Conservation (phyloP, 345 rosid species). For the Triadica sebifera region DNA sequence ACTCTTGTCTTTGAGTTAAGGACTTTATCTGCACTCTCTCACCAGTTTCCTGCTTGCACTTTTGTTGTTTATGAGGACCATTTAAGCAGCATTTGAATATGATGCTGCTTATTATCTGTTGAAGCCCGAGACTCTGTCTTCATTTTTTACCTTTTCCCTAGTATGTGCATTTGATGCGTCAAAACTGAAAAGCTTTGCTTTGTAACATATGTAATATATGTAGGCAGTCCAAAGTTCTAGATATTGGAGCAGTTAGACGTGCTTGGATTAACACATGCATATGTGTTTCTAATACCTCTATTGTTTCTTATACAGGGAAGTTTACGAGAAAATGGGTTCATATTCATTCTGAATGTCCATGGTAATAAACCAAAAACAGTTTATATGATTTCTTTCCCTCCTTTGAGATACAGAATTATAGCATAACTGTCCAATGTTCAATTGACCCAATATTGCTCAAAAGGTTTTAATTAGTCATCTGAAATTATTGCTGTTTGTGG, state of each 20-base stretch:
- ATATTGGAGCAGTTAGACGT: neutral
- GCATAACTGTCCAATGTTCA: conserved; percentile 15
- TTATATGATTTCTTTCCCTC: neutral
- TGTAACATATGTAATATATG: neutral
- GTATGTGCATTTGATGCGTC: neutral
- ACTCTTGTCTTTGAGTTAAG: neutral
- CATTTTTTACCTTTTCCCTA: too few species aligned
- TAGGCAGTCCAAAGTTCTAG: neutral
- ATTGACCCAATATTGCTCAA: conserved; percentile 17
- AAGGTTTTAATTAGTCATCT: conserved; percentile 9
- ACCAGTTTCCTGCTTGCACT: neutral
- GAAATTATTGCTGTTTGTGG: conserved; percentile 10
- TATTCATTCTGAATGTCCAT: neutral
- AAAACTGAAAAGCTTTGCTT: neutral
- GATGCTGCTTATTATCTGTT: neutral
- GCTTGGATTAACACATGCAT: neutral
- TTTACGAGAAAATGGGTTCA: neutral
- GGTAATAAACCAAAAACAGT: conserved; percentile 8
- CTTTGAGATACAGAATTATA: conserved; percentile 21
- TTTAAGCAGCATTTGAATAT: neutral
- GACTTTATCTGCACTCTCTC: neutral
- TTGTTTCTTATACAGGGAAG: conserved; percentile 7
- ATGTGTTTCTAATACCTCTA: neutral
- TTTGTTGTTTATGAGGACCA: neutral
- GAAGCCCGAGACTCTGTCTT: neutral